These are phyloP conservation scores for Glomus cerebriforme DNA, from an alignment of 192 early-diverging fungal genomes.

Conservation along the genomic window DNA sequence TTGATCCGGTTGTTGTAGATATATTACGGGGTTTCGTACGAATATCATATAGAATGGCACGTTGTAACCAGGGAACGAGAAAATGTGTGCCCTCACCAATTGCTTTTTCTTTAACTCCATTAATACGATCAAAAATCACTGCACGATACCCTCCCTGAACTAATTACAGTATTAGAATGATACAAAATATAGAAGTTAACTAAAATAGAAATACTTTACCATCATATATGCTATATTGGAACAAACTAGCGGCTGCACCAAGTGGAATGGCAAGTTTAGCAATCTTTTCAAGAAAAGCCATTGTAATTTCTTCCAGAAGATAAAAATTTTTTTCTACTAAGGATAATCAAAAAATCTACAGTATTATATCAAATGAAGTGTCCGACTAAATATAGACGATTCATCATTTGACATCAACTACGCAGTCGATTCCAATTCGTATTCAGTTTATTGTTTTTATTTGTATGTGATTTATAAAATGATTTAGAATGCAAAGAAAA, in stretches of 20 bases:
- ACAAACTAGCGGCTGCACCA: constrained; percentile 64
- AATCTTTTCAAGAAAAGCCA: constrained; percentile 57
- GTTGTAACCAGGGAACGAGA: constrained; percentile 95
- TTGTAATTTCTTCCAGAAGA: not conserved
- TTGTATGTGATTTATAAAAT: too few relatives aligned
- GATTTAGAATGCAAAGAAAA: not conserved
- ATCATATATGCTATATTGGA: constrained; percentile 91
- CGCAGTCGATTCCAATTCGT: too few relatives aligned
- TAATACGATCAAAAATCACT: constrained; percentile 94
- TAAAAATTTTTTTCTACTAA: not conserved
- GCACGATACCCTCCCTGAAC: constrained; percentile 96
- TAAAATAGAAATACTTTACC: constrained; percentile 58
- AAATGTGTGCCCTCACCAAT: constrained; percentile 96
- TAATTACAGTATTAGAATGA: constrained; percentile 34
- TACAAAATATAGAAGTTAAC: not conserved
- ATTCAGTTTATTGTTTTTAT: too few relatives aligned
- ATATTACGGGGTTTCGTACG: constrained; percentile 96
- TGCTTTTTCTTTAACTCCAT: constrained; percentile 83
- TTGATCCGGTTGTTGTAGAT: constrained; percentile 98
- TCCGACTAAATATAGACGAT: too few relatives aligned
- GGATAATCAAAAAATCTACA: too few relatives aligned
- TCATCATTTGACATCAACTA: too few relatives aligned
- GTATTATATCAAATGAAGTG: too few relatives aligned
- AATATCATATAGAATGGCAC: constrained; percentile 86
- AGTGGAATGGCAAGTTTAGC: constrained; percentile 82